A percentile compares a stretch with the other conserved stretches of the same genome.
Conservation (phyloP, 345 rosid species). For the Linum lewisii region DNA sequence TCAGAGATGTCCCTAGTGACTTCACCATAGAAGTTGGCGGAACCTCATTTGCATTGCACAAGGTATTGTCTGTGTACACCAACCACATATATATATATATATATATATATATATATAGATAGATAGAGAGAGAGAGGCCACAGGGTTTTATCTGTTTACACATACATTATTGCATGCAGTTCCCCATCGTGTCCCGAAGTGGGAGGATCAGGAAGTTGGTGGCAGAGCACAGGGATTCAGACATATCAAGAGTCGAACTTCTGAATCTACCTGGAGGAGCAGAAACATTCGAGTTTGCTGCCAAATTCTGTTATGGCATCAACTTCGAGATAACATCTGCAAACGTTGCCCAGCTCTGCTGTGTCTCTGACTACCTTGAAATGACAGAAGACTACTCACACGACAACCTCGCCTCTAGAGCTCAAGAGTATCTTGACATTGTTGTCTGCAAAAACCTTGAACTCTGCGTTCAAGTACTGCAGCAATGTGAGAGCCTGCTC, state of each 20-base stretch:
- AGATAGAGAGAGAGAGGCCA: too few species aligned
- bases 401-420: slow-evolving; percentile 78
- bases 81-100: too few species aligned
- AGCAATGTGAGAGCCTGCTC: slow-evolving; percentile 74
- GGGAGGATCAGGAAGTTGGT: slow-evolving; percentile 75
- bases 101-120: too few species aligned
- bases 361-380: slow-evolving; percentile 86
- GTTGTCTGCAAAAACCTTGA: slow-evolving; percentile 84
- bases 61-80: too few species aligned
- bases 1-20: slow-evolving; percentile 89
- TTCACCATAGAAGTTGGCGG: slow-evolving; percentile 74
- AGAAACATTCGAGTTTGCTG: slow-evolving; percentile 74
- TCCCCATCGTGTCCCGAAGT: slow-evolving; percentile 86
- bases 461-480: slow-evolving; percentile 78
- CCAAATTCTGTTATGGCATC: slow-evolving; percentile 87
- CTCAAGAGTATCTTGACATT: slow-evolving; percentile 80
- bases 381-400: slow-evolving; percentile 86
- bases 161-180: slow-evolving; percentile 53
- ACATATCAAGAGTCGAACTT: slow-evolving; percentile 81
- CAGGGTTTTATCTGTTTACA: too few species aligned
- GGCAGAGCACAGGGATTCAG: slow-evolving; percentile 81
- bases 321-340: slow-evolving; percentile 80
- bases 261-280: slow-evolving; percentile 89
- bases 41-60: slow-evolving; percentile 66
- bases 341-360: slow-evolving; percentile 82